Evolutionary conservation across 2,329 filamentous ascomycete genomes (phyloP).

Genomic region (Sclerotinia spermophila): DNA sequence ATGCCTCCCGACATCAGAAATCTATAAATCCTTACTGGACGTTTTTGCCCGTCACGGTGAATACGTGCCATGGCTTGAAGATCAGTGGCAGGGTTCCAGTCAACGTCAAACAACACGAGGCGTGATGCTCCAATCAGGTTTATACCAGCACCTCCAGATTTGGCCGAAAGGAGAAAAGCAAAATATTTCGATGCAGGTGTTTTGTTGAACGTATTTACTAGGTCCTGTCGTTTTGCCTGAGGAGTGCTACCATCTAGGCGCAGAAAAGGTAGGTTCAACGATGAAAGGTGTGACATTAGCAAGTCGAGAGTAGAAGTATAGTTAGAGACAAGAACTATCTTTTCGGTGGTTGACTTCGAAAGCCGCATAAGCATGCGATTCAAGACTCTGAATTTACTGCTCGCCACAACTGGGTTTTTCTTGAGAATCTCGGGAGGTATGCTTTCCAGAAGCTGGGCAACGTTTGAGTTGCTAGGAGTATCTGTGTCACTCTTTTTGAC

Average conservation of each 20-base stretch:
- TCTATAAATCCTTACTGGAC: conserved; percentile 65
- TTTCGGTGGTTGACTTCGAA: conserved; percentile 59
- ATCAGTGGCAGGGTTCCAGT: conserved; percentile 74
- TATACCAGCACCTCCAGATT: conserved; percentile 65
- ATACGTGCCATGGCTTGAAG: conserved; percentile 73
- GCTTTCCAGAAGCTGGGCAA: conserved; percentile 46
- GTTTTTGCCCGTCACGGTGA: conserved; percentile 68
- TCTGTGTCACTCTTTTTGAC: conserved; percentile 44
- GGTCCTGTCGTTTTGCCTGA: conserved; percentile 57
- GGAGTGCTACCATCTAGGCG: conserved; percentile 67
- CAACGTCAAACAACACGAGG: conserved; percentile 67
- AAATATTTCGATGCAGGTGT: conserved; percentile 54
- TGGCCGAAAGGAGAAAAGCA: conserved; percentile 69
- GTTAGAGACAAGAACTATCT: conserved; percentile 72
- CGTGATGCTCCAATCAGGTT: conserved; percentile 69
- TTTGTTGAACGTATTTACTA: conserved; percentile 69
- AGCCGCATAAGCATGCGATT: conserved; percentile 62
- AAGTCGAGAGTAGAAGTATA: conserved; percentile 70
- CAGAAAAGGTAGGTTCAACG: conserved; percentile 58
- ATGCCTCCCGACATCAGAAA: conserved; percentile 64
- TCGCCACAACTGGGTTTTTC: conserved; percentile 52
- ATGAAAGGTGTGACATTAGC: conserved; percentile 57
- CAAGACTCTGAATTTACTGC: conserved; percentile 63
- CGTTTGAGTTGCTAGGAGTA: conserved; percentile 31
- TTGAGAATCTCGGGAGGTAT: conserved; percentile 53